Evolutionary conservation across 495 filamentous ascomycete genomes (phyloP), one percentile per base, ranked within the genome.

Genomic region (Immersiella caudata): DNA sequence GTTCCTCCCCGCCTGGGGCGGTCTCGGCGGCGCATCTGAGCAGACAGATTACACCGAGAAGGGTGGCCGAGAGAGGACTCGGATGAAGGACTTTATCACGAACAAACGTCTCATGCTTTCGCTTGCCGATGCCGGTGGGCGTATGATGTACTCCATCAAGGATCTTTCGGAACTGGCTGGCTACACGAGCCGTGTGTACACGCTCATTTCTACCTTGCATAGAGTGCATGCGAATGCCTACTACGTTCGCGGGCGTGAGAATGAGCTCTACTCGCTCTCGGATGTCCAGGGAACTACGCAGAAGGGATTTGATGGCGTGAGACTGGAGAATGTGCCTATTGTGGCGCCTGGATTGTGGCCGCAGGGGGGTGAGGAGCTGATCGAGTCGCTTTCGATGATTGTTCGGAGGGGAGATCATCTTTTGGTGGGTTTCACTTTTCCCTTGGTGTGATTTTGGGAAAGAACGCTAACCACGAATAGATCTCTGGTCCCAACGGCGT

Each of bases 81-180:
- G 96, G 33, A 98, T 97, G 94, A 93, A 94, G 80, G 90, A 94
- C n/a, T 99, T 99, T 79, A 96, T 99, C 79, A 97, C 95, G 18
- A 99, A 99, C 79, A 97, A 98, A 78, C 90, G 96, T 1, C 86
- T 99, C 63, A 98, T 99, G 96, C 86, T 99, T 27, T 97, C 95
- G 21, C 85, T 98, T 18, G 96, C 96, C 5, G 96, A 99, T 77
- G 96, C 96, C 9, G 96, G 96, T 62, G 93, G 94, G 22, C 86
- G 96, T 40, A 95, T 99, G 90, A 99, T 99, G 96, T 98, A 98
- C 81, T 93, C 90, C 69, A 94, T 99, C 80, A 99, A 99, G 80
- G 96, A 99, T 72, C 90, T 99, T 33, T 93, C 94, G 9, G 96
- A 98, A 77, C 81, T 99, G 18, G 96, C 96, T 1, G 96, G 96